Conservation (phyloP, 108 stramenopile genomes). For the Aurantiochytrium sp. region DNA sequence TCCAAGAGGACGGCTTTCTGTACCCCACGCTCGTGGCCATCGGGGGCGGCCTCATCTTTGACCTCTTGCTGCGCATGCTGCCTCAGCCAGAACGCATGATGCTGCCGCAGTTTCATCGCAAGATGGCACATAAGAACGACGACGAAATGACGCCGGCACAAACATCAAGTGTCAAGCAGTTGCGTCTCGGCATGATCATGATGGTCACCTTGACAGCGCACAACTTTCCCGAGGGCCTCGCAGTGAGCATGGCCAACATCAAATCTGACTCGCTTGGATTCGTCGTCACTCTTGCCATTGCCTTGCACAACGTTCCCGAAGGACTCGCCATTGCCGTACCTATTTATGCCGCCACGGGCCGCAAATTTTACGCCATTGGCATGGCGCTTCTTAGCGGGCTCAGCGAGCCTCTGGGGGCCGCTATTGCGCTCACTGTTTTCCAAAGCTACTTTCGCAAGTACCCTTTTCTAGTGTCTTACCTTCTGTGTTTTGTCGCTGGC, state of each 20-base stretch:
- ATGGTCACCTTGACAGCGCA: constrained; percentile 15
- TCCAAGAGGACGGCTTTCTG: background rate
- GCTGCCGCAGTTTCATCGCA: background rate
- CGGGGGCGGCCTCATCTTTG: background rate
- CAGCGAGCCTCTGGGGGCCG: constrained; percentile 67
- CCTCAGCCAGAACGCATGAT: background rate
- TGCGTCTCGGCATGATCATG: constrained; percentile 10
- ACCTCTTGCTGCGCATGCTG: background rate
- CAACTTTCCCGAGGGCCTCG: constrained; percentile 27
- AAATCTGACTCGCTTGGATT: constrained; percentile 34
- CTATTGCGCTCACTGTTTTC: constrained; percentile 63
- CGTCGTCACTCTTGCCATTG: constrained; percentile 70
- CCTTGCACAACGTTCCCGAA: constrained; percentile 81
- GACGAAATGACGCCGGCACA: background rate
- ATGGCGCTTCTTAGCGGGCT: constrained; percentile 66
- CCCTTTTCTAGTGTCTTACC: constrained; percentile 66
- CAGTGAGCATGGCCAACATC: background rate
- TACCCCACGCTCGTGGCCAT: background rate
- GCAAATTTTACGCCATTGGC: constrained; percentile 65
- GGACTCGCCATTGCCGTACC: constrained; percentile 78
- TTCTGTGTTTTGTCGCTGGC: constrained; percentile 57
- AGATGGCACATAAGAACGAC: background rate
- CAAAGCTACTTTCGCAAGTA: constrained; percentile 41
- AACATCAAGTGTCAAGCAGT: background rate
- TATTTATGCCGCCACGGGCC: constrained; percentile 74